Percentiles rank a stretch among this genome's conserved stretches.
Evolutionary conservation across 768 basidiomycete genomes (phyloP).

Genomic region (Leucocoprinus sp.): DNA sequence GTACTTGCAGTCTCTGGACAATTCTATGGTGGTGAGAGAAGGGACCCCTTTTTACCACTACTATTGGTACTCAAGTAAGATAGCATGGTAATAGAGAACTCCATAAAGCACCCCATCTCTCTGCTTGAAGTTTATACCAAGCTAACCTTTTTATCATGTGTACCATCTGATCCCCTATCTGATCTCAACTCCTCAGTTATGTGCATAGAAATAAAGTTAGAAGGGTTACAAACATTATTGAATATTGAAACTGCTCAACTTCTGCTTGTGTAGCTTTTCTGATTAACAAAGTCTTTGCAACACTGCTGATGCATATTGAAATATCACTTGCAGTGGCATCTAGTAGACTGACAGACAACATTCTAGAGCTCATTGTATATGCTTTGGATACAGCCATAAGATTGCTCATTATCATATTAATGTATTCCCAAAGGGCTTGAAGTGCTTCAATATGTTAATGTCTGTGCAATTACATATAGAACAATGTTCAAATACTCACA

Average conservation of each 20-base stretch:
- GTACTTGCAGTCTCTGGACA: no score
- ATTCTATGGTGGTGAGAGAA: no score
- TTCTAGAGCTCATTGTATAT: slow-evolving; percentile 85
- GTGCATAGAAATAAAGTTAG: slow-evolving; percentile 31
- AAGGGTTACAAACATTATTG: slow-evolving; percentile 21
- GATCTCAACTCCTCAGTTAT: slow-evolving; percentile 49
- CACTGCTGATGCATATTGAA: slow-evolving; percentile 78
- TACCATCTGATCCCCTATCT: slow-evolving; percentile 6
- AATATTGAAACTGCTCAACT: slow-evolving; percentile 53
- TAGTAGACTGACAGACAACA: slow-evolving; percentile 89
- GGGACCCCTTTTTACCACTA: slow-evolving; percentile 25
- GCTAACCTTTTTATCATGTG: slow-evolving; percentile 42
- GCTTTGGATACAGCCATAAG: slow-evolving; percentile 84
- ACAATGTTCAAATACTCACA: slow-evolving; percentile 68
- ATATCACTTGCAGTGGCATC: slow-evolving; percentile 97
- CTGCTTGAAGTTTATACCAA: slow-evolving; percentile 28
- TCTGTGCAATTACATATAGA: slow-evolving; percentile 47
- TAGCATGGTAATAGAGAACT: slow-evolving; percentile 26
- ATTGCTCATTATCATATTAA: slow-evolving; percentile 82
- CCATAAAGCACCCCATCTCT: slow-evolving; percentile 23
- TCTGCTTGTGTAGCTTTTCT: slow-evolving; percentile 68
- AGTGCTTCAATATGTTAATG: slow-evolving; percentile 62
- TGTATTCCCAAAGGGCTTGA: slow-evolving; percentile 59
- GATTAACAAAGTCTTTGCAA: slow-evolving; percentile 73
- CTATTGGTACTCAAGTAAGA: slow-evolving; percentile 1